Base-by-base conservation (phyloP, 371 early-diverging fungal species). In the Mortierella sp. region DNA sequence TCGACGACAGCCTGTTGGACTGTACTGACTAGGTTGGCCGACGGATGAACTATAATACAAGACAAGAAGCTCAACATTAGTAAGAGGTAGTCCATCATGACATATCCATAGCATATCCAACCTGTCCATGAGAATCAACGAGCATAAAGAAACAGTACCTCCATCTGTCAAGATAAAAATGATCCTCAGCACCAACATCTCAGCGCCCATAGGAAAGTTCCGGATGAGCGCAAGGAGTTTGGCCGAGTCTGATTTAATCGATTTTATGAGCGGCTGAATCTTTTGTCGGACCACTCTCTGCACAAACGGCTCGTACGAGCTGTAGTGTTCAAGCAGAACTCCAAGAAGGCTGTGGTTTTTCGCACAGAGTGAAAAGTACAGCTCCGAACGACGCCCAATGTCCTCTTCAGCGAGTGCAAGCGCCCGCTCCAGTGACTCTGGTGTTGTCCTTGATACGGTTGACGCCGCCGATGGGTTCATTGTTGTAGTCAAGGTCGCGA, bases 161-260 rank as follows among this genome's bases (percentile, higher is more conserved):
- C 83, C 86, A 66, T 91, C 91, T 48, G 93, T 89, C 60, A 95
- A 67, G 57, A 91, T 83, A 16, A 81, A 80, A 21, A 96, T 65
- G n/a, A 93, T 85, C 25, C 87, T 83, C 40, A 93, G 82, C 1
- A 86, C 90, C 55, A 95, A 78, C 21, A 84, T 81, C 69, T 94
- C 95, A 22, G 91, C 84, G 8, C 95, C 95, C 22, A 63, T 61
- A 10, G 92, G 93, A 78, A 94, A 95, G 54, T 81, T 72, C 7
- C 84, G 78, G 58, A 96, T 81, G 29, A 87, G 78, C 8, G 83
- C 78, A 17, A 90, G 61, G 21, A 93, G 79, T 63, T 87, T 89
- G 29, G 82, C 68, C 8, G 92, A 88, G 31, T 86, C 79, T 62
- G 85, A 81, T 25, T 88, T 86, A 64, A 94, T 83, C 7, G 90